These are phyloP conservation scores for Albophoma yamanashiensis DNA, from an alignment of 2,329 filamentous ascomycete species.

Conservation along the genomic window DNA sequence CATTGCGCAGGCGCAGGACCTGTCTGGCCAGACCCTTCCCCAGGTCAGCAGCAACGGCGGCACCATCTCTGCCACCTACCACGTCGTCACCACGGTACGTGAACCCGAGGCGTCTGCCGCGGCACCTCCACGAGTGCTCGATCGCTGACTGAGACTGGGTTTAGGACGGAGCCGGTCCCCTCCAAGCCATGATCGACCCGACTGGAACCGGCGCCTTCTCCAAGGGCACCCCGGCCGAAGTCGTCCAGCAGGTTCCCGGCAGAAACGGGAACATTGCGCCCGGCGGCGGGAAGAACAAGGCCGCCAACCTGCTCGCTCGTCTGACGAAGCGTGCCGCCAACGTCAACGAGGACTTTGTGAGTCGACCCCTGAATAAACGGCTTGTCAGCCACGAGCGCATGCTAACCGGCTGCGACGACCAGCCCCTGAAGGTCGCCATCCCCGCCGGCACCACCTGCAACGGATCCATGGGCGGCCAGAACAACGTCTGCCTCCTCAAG, in stretches of 20 bases:
- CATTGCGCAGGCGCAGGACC: conserved; percentile 20
- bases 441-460: conserved; percentile 27
- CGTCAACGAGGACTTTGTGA: conserved; percentile 16
- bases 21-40: conserved; percentile 26
- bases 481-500: conserved; percentile 30
- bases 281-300: background rate
- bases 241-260: conserved; percentile 25
- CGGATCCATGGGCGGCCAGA: conserved; percentile 19
- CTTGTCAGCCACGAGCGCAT: background rate
- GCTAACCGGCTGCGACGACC: background rate
- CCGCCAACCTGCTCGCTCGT: background rate
- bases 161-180: conserved; percentile 25
- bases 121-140: background rate
- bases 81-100: conserved; percentile 26
- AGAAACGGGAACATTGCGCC: conserved; percentile 20
- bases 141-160: background rate
- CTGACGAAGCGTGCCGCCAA: conserved; percentile 18
- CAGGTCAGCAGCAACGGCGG: conserved; percentile 24
- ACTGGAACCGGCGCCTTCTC: conserved; percentile 24
- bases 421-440: conserved; percentile 21
- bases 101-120: too few species aligned
- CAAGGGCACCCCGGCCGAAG: conserved; percentile 14
- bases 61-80: conserved; percentile 22
- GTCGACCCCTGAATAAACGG: background rate
- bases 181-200: conserved; percentile 25